phyloP scores from a whole-genome alignment of 179 eudicot genomes.

The Camellia oleifera region DNA sequence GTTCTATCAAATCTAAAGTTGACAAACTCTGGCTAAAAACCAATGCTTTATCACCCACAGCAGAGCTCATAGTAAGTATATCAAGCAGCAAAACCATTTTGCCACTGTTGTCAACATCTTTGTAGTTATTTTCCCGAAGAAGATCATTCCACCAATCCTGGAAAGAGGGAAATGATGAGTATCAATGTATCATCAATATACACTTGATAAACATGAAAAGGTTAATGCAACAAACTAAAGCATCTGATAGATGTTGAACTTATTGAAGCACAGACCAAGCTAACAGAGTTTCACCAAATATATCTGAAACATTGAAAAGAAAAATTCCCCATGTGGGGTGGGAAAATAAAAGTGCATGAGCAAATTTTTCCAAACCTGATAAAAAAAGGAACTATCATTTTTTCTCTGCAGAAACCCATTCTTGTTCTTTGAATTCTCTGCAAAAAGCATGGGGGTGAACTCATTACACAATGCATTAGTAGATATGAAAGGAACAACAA shows the following conservation, averaged over 20 bases:
- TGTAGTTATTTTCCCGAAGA: conserved; percentile 47
- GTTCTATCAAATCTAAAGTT: conserved; percentile 81
- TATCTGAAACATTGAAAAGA: not conserved
- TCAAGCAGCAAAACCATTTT: conserved; percentile 97
- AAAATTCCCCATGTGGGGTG: not conserved
- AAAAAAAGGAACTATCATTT: conserved; percentile 51
- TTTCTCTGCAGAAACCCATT: conserved; percentile 36
- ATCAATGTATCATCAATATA: not conserved
- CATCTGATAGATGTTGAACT: not conserved
- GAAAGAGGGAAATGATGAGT: conserved; percentile 16
- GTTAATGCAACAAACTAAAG: not conserved
- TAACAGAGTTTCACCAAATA: not conserved
- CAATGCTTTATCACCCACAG: conserved; percentile 79
- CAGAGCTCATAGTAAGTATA: conserved; percentile 67
- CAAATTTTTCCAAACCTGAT: conserved; percentile 51
- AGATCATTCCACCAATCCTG: conserved; percentile 98
- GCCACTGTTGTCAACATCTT: conserved; percentile 76
- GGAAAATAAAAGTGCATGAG: not conserved
- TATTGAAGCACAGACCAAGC: not conserved
- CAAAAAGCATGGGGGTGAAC: conserved; percentile 8
- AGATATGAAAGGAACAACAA: conserved; percentile 10
- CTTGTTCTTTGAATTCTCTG: conserved; percentile 58
- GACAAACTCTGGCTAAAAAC: conserved; percentile 94
- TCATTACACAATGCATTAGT: conserved; percentile 12
- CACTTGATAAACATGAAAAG: not conserved